A percentile compares a stretch with the other conserved stretches of the same genome.
These are phyloP conservation scores for Sarcodon aspratus DNA, from an alignment of 768 basidiomycete genomes.

Conservation along the genomic window DNA sequence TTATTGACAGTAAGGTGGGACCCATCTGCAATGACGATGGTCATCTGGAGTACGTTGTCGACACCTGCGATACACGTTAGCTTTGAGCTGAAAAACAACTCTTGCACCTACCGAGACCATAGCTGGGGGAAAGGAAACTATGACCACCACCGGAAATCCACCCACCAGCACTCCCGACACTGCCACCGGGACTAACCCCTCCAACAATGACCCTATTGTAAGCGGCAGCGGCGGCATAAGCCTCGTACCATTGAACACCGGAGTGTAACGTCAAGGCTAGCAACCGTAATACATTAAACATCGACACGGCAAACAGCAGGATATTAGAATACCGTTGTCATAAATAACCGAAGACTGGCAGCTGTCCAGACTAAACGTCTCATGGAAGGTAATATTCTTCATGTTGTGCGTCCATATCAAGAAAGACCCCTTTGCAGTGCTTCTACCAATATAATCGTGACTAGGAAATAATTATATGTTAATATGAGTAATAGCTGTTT, in stretches of 20 bases:
- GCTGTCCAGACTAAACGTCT: conserved; percentile 18
- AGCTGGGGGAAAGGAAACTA: conserved; percentile 23
- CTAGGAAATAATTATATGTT: conserved; percentile 3
- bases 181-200: conserved; percentile 24
- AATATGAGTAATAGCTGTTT: conserved; percentile 1
- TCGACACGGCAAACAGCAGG: conserved; percentile 6
- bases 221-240: conserved; percentile 26
- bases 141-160: conserved; percentile 40
- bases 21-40: conserved; percentile 31
- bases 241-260: conserved; percentile 37
- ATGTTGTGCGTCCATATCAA: conserved; percentile 26
- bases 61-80: conserved; percentile 20
- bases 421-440: conserved; percentile 20
- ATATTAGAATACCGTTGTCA: conserved; percentile 10
- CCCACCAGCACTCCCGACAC: conserved; percentile 38
- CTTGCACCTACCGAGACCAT: conserved; percentile 26
- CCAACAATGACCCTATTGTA: conserved; percentile 34
- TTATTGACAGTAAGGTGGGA: conserved; percentile 26
- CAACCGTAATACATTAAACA: conserved; percentile 5
- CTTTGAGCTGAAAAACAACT: background rate
- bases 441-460: conserved; percentile 29
- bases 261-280: conserved; percentile 22
- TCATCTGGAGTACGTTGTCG: conserved; percentile 36
- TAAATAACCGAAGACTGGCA: conserved; percentile 6
- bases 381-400: conserved; percentile 24